A percentile compares a stretch with the other conserved stretches of the same genome.
Evolutionary conservation across 2,329 filamentous ascomycete species (phyloP).

Genomic region (Alternaria burnsii): DNA sequence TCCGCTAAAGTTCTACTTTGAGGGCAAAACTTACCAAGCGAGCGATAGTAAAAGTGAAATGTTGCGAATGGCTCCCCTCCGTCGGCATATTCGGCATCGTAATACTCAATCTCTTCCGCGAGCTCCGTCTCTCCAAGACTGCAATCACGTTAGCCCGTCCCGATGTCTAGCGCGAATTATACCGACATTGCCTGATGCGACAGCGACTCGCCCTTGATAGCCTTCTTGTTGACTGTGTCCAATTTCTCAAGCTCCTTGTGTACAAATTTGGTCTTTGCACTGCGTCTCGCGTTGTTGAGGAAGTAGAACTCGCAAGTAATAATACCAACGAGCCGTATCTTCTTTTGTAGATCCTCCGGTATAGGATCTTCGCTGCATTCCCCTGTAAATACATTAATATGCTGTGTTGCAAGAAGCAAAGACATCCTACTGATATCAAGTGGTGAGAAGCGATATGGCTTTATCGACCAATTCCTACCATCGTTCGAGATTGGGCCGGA

Average conservation of each 20-base stretch:
- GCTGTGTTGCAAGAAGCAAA: neutral
- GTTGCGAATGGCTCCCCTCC: slow-evolving; percentile 22
- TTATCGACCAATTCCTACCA: slow-evolving; percentile 4
- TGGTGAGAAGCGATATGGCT: slow-evolving; percentile 26
- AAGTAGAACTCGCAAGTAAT: slow-evolving; percentile 24
- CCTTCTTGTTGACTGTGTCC: slow-evolving; percentile 23
- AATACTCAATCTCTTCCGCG: slow-evolving; percentile 13
- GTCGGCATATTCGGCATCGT: slow-evolving; percentile 8
- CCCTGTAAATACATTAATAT: neutral
- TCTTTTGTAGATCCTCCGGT: slow-evolving; percentile 5
- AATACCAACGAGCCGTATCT: slow-evolving; percentile 17
- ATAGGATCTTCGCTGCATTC: neutral
- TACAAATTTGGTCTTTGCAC: neutral
- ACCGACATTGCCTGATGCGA: slow-evolving; percentile 19
- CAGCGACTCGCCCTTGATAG: slow-evolving; percentile 23
- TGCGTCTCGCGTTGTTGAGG: slow-evolving; percentile 9
- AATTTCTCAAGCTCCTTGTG: slow-evolving; percentile 31
- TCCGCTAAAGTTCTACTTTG: neutral
- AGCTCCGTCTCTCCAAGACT: slow-evolving; percentile 11
- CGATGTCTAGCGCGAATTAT: neutral
- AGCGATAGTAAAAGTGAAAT: slow-evolving; percentile 34
- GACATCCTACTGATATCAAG: slow-evolving; percentile 16
- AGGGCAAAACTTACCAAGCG: slow-evolving; percentile 15
- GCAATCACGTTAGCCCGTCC: slow-evolving; percentile 6
- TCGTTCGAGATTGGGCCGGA: slow-evolving; percentile 10